These are phyloP conservation scores for Limonium bicolor DNA, from an alignment of 148 eudicot species.

Conservation along the genomic window DNA sequence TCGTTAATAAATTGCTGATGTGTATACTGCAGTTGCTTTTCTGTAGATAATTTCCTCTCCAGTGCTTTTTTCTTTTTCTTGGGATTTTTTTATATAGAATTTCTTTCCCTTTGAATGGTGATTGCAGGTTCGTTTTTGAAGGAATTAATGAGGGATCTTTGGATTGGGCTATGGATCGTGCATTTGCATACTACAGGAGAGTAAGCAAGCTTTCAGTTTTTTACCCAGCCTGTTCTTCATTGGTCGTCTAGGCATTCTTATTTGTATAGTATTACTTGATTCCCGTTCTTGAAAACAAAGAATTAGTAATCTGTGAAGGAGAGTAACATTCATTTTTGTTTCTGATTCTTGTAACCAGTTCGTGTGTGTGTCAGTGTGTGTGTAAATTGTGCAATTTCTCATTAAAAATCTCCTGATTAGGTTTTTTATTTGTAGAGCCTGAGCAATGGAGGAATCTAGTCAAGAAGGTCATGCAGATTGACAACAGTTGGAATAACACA, in stretches of 20 bases:
- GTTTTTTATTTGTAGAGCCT: slow-evolving; percentile 37
- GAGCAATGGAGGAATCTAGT: slow-evolving; percentile 41
- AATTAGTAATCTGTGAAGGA: no score
- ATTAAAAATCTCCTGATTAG: not conserved
- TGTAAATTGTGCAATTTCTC: not conserved
- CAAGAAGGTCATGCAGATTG: slow-evolving; percentile 42
- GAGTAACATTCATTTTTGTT: no score
- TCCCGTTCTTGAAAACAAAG: no score
- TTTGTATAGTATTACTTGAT: no score
- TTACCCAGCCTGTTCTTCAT: not conserved
- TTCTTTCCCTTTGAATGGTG: not conserved
- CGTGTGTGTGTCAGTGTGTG: no score
- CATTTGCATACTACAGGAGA: slow-evolving; percentile 44
- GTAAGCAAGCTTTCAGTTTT: slow-evolving; percentile 23
- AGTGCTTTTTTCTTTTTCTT: not conserved
- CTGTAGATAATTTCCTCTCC: no score
- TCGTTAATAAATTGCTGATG: no score
- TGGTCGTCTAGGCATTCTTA: no score
- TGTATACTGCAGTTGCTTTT: no score
- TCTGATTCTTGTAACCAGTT: not conserved
- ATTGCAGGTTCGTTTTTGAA: slow-evolving; percentile 61
- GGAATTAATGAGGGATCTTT: slow-evolving; percentile 82
- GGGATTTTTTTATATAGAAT: not conserved
- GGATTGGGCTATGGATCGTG: slow-evolving; percentile 51
- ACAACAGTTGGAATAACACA: slow-evolving; percentile 66